Base-by-base conservation (phyloP, 371 early-diverging fungal genomes). In the Mortierella sp. region DNA sequence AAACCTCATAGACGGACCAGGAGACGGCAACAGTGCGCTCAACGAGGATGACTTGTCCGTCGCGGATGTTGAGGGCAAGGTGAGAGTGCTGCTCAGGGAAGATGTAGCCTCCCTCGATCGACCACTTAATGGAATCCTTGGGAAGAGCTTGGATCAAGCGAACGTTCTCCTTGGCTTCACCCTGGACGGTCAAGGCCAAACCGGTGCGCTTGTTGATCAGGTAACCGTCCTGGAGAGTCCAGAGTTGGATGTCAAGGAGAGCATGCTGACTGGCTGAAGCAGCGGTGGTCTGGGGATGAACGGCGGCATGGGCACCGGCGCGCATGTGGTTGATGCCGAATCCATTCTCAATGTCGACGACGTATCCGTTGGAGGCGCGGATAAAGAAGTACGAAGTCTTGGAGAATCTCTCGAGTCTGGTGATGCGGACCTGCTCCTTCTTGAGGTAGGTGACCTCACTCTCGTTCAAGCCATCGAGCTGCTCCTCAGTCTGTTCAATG, bases 171-270 rank as follows among this genome's bases (percentile, higher is more conserved):
- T 80, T 73, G 44, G 74, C 74, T 58, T 78, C 83, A 29, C 80
- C 78, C 72, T 89, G 83, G 56, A 89, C 83, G 71, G 90, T 91
- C 46, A 92, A 79, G 14, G 89, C 91, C 46, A 91, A 82, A 32
- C 91, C 91, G 63, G 91, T 92, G 68, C 90, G 87, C 70, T 85
- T 90, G 75, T 92, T 92, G 75, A 91, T 87, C 82, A 92, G 77
- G 78, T 91, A 88, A 24, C 91, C 90, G 51, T 91, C 87, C 48
- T 86, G 76, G 68, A 88, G 89, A 10, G 84, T 80, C 92, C 92
- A 92, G 63, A 91, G 84, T 76, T 92, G 91, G 44, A 84, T 80
- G 44, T 84, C 84, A 63, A 84, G 70, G 29, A 84, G 49, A 41
- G 84, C 80, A 48, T 84, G 84, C 81, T 84, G 84, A 71, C 72